Percentiles rank a stretch among this genome's conserved stretches.
Conservation (phyloP, 164 flowering plant genomes). For the Magnolia sinica region DNA sequence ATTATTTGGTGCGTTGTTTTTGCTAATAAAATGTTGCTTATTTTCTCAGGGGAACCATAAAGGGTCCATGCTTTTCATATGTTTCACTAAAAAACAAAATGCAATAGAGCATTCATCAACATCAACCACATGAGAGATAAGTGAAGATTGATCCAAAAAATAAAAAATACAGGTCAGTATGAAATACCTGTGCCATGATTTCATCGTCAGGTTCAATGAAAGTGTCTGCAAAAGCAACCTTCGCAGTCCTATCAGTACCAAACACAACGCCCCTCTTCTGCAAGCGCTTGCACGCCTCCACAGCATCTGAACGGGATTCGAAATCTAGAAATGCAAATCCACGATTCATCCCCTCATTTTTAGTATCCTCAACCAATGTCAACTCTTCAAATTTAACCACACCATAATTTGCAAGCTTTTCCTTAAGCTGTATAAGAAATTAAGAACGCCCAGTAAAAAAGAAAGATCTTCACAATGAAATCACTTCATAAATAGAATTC, state of each 20-base stretch:
- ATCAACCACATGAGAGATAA: too few relatives aligned
- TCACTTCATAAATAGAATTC: neutral
- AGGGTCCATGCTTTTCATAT: too few relatives aligned
- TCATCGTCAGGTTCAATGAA: slow-evolving; percentile 93
- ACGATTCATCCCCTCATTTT: slow-evolving; percentile 69
- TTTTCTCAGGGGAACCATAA: too few relatives aligned
- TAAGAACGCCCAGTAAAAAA: neutral
- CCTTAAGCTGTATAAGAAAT: slow-evolving; percentile 53
- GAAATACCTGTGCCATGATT: slow-evolving; percentile 82
- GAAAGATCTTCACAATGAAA: neutral
- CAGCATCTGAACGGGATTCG: slow-evolving; percentile 80
- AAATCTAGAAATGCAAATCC: slow-evolving; percentile 96
- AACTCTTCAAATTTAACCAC: slow-evolving; percentile 71
- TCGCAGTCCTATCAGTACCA: slow-evolving; percentile 89
- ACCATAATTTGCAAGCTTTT: slow-evolving; percentile 75
- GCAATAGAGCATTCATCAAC: too few relatives aligned
- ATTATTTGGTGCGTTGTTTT: too few relatives aligned
- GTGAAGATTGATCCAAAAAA: too few relatives aligned
- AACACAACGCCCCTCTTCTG: slow-evolving; percentile 78
- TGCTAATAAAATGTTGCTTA: too few relatives aligned
- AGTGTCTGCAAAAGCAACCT: slow-evolving; percentile 93
- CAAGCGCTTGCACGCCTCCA: slow-evolving; percentile 85
- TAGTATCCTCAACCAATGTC: slow-evolving; percentile 80
- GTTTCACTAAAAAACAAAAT: too few relatives aligned
- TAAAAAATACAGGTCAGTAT: too few relatives aligned